Evolutionary conservation across 345 rosid species (phyloP).

Genomic region (Camelina hispida): DNA sequence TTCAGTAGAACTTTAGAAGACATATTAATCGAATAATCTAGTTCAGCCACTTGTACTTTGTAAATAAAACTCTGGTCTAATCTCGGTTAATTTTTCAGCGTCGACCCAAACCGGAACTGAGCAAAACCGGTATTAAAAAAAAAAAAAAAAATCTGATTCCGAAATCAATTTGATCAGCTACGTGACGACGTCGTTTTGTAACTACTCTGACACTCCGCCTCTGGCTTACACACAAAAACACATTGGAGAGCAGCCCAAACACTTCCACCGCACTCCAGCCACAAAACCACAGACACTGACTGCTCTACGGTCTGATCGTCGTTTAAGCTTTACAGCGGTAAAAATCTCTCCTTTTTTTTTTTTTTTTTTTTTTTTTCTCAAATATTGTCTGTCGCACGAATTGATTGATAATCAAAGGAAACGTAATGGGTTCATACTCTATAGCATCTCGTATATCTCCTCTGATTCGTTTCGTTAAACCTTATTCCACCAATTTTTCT

Average conservation of each 20-base stretch:
- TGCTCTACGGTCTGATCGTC: neutral
- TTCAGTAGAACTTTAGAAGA: too few relatives aligned
- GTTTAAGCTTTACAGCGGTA: conserved; percentile 20
- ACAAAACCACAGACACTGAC: conserved; percentile 15
- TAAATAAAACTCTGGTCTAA: too few relatives aligned
- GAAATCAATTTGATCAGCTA: neutral
- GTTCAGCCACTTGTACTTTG: too few relatives aligned
- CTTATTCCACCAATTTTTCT: conserved; percentile 26
- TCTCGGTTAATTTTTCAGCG: too few relatives aligned
- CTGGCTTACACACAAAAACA: neutral
- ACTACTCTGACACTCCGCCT: neutral
- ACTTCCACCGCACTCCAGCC: neutral
- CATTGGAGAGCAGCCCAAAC: neutral
- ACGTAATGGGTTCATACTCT: conserved; percentile 33
- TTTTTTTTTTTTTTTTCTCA: neutral
- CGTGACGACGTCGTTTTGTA: conserved; percentile 4
- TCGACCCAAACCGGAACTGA: neutral
- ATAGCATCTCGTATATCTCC: conserved; percentile 39
- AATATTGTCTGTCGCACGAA: conserved; percentile 5
- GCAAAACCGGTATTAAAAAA: neutral
- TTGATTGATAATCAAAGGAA: neutral
- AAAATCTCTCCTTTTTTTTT: conserved; percentile 1
- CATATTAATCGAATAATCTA: too few relatives aligned
- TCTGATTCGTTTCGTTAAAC: conserved; percentile 33
- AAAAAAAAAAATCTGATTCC: too few relatives aligned